Evolutionary conservation across 2,329 filamentous ascomycete species (phyloP).

Genomic region (Ophiostoma piceae): DNA sequence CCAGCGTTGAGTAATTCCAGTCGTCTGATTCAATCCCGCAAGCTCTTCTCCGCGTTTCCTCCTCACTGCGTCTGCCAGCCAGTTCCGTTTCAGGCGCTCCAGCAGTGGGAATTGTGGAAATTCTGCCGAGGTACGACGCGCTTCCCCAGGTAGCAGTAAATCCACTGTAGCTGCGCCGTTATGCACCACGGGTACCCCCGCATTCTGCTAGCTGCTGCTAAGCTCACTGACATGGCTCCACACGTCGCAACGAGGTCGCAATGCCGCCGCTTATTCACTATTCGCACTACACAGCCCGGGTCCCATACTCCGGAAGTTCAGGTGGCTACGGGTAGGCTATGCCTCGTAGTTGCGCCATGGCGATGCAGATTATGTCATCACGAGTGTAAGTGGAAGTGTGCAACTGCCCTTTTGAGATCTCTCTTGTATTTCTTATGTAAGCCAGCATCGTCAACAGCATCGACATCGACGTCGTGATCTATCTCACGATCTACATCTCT

Average conservation of each 20-base stretch:
- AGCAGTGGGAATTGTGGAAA: not conserved
- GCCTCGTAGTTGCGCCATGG: not conserved
- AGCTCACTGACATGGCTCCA: not conserved
- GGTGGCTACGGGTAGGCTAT: not conserved
- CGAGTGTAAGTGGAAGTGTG: not conserved
- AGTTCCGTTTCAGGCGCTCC: too few species aligned
- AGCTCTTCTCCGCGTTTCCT: not conserved
- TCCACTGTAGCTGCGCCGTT: not conserved
- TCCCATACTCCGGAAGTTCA: conserved; percentile 5
- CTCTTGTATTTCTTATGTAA: not conserved
- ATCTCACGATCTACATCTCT: not conserved
- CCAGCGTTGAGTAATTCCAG: not conserved
- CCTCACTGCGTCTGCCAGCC: not conserved
- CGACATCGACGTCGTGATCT: not conserved
- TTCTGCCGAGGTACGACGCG: conserved; percentile 22
- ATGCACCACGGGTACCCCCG: not conserved
- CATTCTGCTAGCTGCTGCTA: not conserved
- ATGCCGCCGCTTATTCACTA: not conserved
- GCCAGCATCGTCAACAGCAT: not conserved
- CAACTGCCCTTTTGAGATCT: not conserved
- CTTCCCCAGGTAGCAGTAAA: not conserved
- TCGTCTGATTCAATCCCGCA: not conserved
- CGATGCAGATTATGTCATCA: not conserved
- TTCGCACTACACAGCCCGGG: not conserved
- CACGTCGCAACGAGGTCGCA: not conserved